These are phyloP conservation scores for Entelexis paramagnoliae DNA, from an alignment of 1,139 yeast species.

Conservation along the genomic window DNA sequence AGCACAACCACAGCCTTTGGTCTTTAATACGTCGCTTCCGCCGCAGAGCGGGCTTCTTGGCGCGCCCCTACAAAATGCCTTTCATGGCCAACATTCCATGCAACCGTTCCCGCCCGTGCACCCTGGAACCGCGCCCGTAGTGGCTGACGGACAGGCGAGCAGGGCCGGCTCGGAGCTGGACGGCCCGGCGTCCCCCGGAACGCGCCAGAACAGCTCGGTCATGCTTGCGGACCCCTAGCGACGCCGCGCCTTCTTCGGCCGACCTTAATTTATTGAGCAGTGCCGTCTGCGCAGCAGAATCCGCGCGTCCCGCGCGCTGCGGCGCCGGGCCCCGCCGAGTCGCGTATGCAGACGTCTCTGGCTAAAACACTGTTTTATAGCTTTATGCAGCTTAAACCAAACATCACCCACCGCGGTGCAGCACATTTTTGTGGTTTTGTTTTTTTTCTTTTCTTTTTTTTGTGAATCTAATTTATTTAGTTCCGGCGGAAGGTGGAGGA, in stretches of 20 bases:
- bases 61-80: constrained; percentile 2
- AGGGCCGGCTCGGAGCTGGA: not conserved
- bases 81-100: not conserved
- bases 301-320: too few species aligned
- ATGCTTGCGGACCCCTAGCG: constrained; percentile 2
- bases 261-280: constrained; percentile 5
- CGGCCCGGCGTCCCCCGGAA: not conserved
- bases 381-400: not conserved
- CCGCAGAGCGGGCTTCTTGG: not conserved
- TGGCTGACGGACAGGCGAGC: constrained; percentile 3
- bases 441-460: too few species aligned
- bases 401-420: too few species aligned
- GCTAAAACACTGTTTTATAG: constrained; percentile 2
- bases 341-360: not conserved
- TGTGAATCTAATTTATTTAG: too few species aligned
- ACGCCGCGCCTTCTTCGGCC: not conserved
- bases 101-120: not conserved
- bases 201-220: constrained; percentile 5
- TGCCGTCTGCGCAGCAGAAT: not conserved
- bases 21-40: too few species aligned
- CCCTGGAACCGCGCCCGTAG: constrained; percentile 1
- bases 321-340: not conserved
- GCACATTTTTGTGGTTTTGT: too few species aligned
- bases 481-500: too few species aligned
- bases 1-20: too few species aligned